Conservation (phyloP, 768 basidiomycete species). For the Mrakia frigida region DNA sequence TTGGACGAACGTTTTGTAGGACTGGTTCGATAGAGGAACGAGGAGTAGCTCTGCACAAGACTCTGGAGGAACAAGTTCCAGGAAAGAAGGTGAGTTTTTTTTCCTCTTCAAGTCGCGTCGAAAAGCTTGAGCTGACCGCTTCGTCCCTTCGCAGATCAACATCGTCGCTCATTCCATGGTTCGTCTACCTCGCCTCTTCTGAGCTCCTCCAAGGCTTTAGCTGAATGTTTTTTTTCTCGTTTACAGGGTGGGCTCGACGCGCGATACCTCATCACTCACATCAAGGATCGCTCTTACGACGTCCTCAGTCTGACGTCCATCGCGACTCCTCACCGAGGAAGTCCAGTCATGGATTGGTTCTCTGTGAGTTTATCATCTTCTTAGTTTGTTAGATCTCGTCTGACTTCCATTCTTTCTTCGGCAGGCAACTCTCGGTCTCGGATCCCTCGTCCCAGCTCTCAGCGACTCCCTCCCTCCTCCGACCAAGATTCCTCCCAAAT, state of each 20-base stretch:
- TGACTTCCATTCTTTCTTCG: background rate
- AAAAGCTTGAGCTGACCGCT: background rate
- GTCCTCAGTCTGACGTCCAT: slow-evolving; percentile 89
- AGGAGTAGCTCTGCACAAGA: slow-evolving; percentile 66
- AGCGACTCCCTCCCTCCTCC: slow-evolving; percentile 34
- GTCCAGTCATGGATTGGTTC: slow-evolving; percentile 99
- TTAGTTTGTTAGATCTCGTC: background rate
- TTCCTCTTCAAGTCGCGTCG: background rate
- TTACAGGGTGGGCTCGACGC: slow-evolving; percentile 85
- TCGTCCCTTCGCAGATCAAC: slow-evolving; percentile 53
- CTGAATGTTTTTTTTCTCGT: background rate
- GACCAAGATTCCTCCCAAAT: slow-evolving; percentile 33
- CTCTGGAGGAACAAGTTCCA: slow-evolving; percentile 59
- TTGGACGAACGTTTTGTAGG: slow-evolving; percentile 46
- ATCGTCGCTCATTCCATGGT: slow-evolving; percentile 93
- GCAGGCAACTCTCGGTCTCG: slow-evolving; percentile 87
- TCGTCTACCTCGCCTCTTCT: background rate
- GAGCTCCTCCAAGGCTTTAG: background rate
- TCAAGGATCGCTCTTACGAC: slow-evolving; percentile 67
- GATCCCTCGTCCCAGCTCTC: slow-evolving; percentile 44
- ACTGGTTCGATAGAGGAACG: slow-evolving; percentile 85
- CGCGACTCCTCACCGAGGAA: slow-evolving; percentile 84
- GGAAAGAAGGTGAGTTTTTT: slow-evolving; percentile 54
- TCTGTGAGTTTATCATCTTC: slow-evolving; percentile 52
- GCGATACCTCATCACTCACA: slow-evolving; percentile 79